A percentile compares a stretch with the other conserved stretches of the same genome.
These are phyloP conservation scores for Nothopassalora personata DNA, from an alignment of 2,329 filamentous ascomycete genomes.

Conservation along the genomic window DNA sequence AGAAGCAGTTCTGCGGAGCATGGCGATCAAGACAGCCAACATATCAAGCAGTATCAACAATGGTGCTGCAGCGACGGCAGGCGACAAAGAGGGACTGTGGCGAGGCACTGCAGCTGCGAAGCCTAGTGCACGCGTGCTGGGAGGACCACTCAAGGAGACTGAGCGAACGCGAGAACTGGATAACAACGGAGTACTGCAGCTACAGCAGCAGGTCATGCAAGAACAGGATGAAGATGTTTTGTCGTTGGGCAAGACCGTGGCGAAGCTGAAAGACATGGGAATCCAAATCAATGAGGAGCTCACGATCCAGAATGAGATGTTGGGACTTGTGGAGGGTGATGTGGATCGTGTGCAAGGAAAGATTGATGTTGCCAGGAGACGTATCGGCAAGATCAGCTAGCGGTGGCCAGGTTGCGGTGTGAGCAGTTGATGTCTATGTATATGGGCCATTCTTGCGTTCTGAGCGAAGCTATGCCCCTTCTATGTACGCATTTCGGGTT, in stretches of 20 bases:
- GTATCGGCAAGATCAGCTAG: conserved; percentile 58
- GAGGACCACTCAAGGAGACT: conserved; percentile 65
- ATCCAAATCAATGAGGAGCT: conserved; percentile 70
- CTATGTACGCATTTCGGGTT: not conserved
- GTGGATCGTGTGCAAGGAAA: conserved; percentile 62
- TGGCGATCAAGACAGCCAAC: conserved; percentile 45
- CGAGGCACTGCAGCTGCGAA: conserved; percentile 28
- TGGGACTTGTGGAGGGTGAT: conserved; percentile 62
- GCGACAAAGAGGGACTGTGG: conserved; percentile 34
- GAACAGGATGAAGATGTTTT: conserved; percentile 71
- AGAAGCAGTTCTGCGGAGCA: conserved; percentile 64
- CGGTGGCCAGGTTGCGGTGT: not conserved
- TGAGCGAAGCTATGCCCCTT: not conserved
- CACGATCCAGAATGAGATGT: conserved; percentile 63
- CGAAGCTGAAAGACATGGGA: conserved; percentile 71
- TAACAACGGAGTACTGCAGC: conserved; percentile 65
- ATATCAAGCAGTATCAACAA: conserved; percentile 15
- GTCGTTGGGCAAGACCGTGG: conserved; percentile 62
- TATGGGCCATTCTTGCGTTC: not conserved
- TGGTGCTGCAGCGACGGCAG: conserved; percentile 32
- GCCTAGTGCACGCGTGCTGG: conserved; percentile 60
- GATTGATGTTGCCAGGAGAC: conserved; percentile 67
- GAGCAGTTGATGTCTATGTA: not conserved
- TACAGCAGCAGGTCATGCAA: conserved; percentile 68
- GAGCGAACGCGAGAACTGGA: conserved; percentile 71